Base-by-base conservation (phyloP, 129 eudicot genomes). In the Arctium minus region DNA sequence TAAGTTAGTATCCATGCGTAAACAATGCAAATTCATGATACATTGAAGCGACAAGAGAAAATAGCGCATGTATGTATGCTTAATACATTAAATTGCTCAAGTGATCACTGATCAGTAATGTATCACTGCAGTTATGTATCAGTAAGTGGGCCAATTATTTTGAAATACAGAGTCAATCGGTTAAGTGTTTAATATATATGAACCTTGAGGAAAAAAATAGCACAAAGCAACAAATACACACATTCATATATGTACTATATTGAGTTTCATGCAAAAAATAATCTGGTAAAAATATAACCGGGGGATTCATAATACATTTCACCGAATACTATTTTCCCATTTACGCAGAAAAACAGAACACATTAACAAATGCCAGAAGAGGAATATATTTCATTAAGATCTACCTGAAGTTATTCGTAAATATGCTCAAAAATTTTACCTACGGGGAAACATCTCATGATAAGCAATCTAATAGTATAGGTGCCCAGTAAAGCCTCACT, bases 201-300 rank as follows among this genome's bases (percentile, higher is more conserved):
- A 27, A 46, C 70, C 50, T 33, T 18, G n/a, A 2, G 10, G 15
- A 80, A 37, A 38, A 22, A 53, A 38, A 37, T 73, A 81, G 18
- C 27, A 81, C 42, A 75, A 13, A 75, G 39, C 76, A 75, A 67
- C 60, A 75, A 75, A 37, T 73, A 73, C 17, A 32, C 53, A 33
- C 9, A 72, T 50, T 6, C 37, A 1, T 70, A 79, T 62, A 48
- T 77, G 72, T 60, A 40, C 35, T 27, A n/a, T 78, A 60, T 79
- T 79, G 40, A 60, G 60, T 38, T n/a, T 39, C 13, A 38, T 5
- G 40, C 73, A 36, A 29, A 48, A 56, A 15, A 48, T 32, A 75
- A 46, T 68, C 56, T 44, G 69, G 56, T 27, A 18, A 17, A 48
- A 62, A 29, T 48, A 35, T 75, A 33, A 70, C 70, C 22, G 29